phyloP scores from a whole-genome alignment of 2,329 filamentous ascomycete species.

The Aspergillus fischeri region DNA sequence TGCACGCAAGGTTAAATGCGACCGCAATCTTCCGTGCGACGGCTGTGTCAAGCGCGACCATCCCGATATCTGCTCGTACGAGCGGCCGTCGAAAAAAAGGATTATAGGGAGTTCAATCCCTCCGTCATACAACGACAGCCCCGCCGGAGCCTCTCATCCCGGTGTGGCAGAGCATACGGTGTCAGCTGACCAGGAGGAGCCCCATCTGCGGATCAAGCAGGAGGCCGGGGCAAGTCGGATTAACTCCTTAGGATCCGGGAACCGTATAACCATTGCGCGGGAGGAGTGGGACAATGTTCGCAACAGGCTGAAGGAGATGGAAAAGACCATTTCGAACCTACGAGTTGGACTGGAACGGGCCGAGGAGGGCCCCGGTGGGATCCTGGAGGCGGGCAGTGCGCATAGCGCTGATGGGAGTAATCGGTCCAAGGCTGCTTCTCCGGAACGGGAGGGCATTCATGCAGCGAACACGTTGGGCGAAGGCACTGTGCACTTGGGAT shows the following conservation, averaged over 20 bases:
- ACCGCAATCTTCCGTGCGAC: constrained; percentile 47
- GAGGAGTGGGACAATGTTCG: constrained; percentile 44
- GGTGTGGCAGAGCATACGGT: constrained; percentile 8
- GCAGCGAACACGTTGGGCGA: constrained; percentile 57
- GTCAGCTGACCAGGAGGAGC: constrained; percentile 16
- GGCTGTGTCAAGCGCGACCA: constrained; percentile 48
- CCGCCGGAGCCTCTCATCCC: constrained; percentile 10
- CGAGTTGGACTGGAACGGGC: constrained; percentile 37
- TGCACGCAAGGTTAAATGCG: constrained; percentile 47
- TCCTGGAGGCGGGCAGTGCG: constrained; percentile 27
- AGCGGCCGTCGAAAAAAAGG: constrained; percentile 46
- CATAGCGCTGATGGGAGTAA: constrained; percentile 28
- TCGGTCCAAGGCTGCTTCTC: constrained; percentile 31
- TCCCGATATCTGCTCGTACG: constrained; percentile 47
- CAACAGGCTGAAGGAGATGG: constrained; percentile 40
- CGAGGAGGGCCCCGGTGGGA: constrained; percentile 26
- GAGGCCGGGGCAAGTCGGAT: constrained; percentile 3
- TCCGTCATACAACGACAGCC: constrained; percentile 22
- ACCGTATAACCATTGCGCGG: constrained; percentile 37
- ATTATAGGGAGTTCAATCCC: constrained; percentile 21
- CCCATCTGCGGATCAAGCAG: constrained; percentile 20
- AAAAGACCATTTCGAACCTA: constrained; percentile 37
- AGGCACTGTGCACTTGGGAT: constrained; percentile 59
- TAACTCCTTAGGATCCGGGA: constrained; percentile 10
- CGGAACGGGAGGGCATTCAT: constrained; percentile 54